Base-by-base conservation (phyloP, 2,329 filamentous ascomycete genomes). In the Cryphonectria parasitica region DNA sequence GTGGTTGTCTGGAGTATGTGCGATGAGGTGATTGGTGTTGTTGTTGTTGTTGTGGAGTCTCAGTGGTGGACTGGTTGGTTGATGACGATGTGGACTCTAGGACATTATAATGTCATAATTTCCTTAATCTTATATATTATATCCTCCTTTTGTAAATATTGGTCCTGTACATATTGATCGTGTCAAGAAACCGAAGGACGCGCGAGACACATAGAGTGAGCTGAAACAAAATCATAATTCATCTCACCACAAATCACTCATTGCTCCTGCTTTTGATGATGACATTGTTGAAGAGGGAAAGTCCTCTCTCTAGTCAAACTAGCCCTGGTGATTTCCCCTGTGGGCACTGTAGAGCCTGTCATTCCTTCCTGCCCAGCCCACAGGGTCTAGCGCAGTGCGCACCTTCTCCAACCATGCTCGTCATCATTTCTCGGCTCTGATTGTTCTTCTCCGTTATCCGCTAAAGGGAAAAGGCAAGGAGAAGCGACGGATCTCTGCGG, bases 81-180 rank as follows among this genome's bases (percentile, higher is more conserved):
- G 45, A 31, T 36, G 45, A 65, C 31, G 64, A 65, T 54, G 64
- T 25, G 52, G 43, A 45, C 43, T 65, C 28, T 65, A 52, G 31
- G 25, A 28, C 61, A 52, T 65, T 65, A 54, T 54, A 65, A 22
- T 65, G 45, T 65, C 45, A 65, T 45, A 31, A 52, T 52, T 52
- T 65, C 43, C 43, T 64, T 58, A 58, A 58, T 58, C 7, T 17
- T 34, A 31, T 34, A 31, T 31, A 17, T 58, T 58, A 28, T 28
- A 41, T 64, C 41, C 31, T 52, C 25, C 28, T 52, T 64, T 39
- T 64, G 39, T 45, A 64, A 58, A 28, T 58, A 28, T 28, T 58
- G 28, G 25, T 58, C 25, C 54, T 58, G n/a, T 28, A 58, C 25
- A 49, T 49, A 49, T 49, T 49, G 45, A n/a, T 49, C 45, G 19